These are phyloP conservation scores for Coemansia sp. DNA, from an alignment of 192 early-diverging fungal genomes.

Conservation along the genomic window DNA sequence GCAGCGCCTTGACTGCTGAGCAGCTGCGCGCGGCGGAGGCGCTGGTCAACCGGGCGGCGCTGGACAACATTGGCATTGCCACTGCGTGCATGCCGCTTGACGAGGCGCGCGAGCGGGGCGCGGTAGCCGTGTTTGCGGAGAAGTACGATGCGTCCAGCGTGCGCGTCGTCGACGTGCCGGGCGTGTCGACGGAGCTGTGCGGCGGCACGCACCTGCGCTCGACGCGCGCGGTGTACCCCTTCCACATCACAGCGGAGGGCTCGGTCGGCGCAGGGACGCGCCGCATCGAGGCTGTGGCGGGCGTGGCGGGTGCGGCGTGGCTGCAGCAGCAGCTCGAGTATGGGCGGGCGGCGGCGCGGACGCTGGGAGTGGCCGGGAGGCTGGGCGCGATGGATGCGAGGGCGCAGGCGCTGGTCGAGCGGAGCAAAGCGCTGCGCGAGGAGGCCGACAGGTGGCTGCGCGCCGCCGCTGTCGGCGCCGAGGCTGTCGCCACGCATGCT, in stretches of 20 bases:
- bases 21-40: constrained; percentile 73
- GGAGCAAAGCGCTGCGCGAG: constrained; percentile 9
- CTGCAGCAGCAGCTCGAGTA: constrained; percentile 68
- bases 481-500: constrained; percentile 24
- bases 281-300: constrained; percentile 94
- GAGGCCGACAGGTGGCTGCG: constrained; percentile 34
- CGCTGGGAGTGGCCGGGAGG: constrained; percentile 57
- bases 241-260: constrained; percentile 83
- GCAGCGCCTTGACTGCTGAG: constrained; percentile 60
- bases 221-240: constrained; percentile 87
- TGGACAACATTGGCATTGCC: constrained; percentile 70
- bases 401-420: constrained; percentile 21
- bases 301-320: constrained; percentile 76
- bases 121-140: constrained; percentile 92
- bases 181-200: constrained; percentile 93
- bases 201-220: constrained; percentile 94
- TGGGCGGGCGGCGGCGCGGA: constrained; percentile 62
- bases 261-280: constrained; percentile 96
- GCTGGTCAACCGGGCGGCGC: constrained; percentile 79
- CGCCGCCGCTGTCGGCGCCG: constrained; percentile 25
- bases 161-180: constrained; percentile 84
- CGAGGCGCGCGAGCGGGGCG: constrained; percentile 81
- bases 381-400: constrained; percentile 70
- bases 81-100: constrained; percentile 80
- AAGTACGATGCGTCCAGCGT: constrained; percentile 94